Conservation (phyloP, 495 filamentous ascomycete species). For the Xylaria nigripes region DNA sequence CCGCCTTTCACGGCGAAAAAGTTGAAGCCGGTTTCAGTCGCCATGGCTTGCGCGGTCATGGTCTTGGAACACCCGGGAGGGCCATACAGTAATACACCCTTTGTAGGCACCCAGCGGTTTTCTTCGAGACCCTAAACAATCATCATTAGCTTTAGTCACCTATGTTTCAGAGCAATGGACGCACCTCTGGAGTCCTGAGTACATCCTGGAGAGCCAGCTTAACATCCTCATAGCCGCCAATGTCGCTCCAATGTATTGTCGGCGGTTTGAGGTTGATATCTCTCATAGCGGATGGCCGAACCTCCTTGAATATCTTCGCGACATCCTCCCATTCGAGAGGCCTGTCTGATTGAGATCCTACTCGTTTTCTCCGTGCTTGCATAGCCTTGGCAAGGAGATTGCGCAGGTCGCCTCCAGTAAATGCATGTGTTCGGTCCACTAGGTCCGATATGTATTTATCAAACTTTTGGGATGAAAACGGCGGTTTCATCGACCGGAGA, state of each 20-base stretch:
- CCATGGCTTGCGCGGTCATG: constrained; percentile 83
- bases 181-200: constrained; percentile 16
- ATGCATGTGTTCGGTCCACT: constrained; percentile 47
- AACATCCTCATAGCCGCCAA: constrained; percentile 78
- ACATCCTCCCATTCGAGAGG: constrained; percentile 35
- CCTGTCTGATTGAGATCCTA: constrained; percentile 9
- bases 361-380: constrained; percentile 20
- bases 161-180: background rate
- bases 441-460: constrained; percentile 35
- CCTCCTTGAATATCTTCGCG: constrained; percentile 32
- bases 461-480: constrained; percentile 27
- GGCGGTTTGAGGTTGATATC: constrained; percentile 85
- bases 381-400: constrained; percentile 37
- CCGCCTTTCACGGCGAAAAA: constrained; percentile 96
- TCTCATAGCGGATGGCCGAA: constrained; percentile 77
- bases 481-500: constrained; percentile 44
- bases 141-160: background rate
- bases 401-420: constrained; percentile 41
- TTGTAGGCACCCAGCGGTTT: constrained; percentile 44
- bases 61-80: constrained; percentile 97
- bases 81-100: constrained; percentile 86
- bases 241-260: constrained; percentile 79
- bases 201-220: constrained; percentile 48
- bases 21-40: constrained; percentile 84
- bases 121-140: constrained; percentile 16